These are phyloP conservation scores for Schoenoplectus triqueter DNA, from an alignment of 202 grass and related monocot genomes.

Conservation along the genomic window DNA sequence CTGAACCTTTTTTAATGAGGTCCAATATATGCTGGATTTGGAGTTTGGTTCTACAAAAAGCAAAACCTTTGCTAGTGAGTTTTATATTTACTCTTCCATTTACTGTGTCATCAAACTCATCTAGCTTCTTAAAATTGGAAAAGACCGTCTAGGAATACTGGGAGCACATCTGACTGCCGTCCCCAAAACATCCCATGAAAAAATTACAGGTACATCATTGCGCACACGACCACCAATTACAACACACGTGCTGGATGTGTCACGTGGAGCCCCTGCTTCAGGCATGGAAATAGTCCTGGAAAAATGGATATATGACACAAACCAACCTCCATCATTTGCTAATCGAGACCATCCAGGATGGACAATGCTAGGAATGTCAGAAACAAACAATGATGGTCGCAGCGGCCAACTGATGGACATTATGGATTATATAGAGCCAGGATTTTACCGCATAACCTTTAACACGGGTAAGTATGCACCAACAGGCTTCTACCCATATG, in stretches of 20 bases:
- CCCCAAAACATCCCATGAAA: conserved; percentile 55
- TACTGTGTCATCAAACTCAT: conserved; percentile 24
- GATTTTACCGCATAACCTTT: conserved; percentile 90
- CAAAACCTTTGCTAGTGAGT: not conserved
- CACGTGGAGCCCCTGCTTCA: conserved; percentile 69
- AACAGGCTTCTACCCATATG: conserved; percentile 81
- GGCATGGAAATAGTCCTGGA: conserved; percentile 81
- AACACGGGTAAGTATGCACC: conserved; percentile 74
- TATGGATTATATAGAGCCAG: conserved; percentile 52
- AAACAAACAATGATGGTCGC: conserved; percentile 84
- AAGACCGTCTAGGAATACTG: conserved; percentile 84
- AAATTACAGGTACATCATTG: conserved; percentile 66
- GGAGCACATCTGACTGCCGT: conserved; percentile 77
- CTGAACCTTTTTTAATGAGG: too few species aligned
- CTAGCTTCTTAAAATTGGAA: conserved; percentile 45
- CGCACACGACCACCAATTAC: conserved; percentile 78
- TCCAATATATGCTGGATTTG: conserved; percentile 4
- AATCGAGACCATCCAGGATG: conserved; percentile 61
- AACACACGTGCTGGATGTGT: conserved; percentile 84
- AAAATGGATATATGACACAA: conserved; percentile 63
- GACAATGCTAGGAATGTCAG: conserved; percentile 59
- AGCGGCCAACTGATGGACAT: conserved; percentile 82
- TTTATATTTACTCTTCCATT: conserved; percentile 10
- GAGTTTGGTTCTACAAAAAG: not conserved
- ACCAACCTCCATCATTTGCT: conserved; percentile 52